These are phyloP conservation scores for Ceratocystis papillata DNA, from an alignment of 2,329 filamentous ascomycete genomes.

Conservation along the genomic window DNA sequence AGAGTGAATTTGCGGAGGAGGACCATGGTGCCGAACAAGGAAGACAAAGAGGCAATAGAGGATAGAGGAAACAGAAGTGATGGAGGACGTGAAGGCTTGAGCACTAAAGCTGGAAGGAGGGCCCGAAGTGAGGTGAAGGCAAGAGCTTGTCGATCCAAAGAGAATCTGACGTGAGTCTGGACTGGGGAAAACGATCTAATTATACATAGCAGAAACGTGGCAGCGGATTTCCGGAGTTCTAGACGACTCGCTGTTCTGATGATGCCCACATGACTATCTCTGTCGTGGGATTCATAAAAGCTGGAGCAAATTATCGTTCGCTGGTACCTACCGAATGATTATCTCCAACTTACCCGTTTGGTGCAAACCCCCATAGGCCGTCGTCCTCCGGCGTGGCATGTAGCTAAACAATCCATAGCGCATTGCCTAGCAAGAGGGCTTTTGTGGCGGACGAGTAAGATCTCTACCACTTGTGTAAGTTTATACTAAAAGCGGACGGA, in stretches of 20 bases:
- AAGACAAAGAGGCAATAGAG: background rate
- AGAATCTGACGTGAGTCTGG: background rate
- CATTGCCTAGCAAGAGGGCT: background rate
- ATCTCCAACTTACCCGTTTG: background rate
- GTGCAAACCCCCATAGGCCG: background rate
- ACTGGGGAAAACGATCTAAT: background rate
- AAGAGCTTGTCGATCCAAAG: background rate
- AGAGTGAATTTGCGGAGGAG: constrained; percentile 11
- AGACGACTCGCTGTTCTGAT: background rate
- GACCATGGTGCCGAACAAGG: background rate
- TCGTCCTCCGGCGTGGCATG: background rate
- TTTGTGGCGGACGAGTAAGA: background rate
- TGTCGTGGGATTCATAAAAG: background rate
- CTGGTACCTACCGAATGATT: background rate
- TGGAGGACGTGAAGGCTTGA: background rate
- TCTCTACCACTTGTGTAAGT: background rate
- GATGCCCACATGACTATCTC: background rate
- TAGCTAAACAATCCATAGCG: background rate
- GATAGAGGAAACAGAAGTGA: background rate
- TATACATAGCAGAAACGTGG: constrained; percentile 1
- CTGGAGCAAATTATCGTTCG: background rate
- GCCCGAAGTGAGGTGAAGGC: background rate
- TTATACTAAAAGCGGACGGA: background rate
- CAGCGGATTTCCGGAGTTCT: background rate
- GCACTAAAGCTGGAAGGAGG: background rate